Base-by-base conservation (phyloP, 2,329 filamentous ascomycete species). In the Fusarium pseudoanthophilum region DNA sequence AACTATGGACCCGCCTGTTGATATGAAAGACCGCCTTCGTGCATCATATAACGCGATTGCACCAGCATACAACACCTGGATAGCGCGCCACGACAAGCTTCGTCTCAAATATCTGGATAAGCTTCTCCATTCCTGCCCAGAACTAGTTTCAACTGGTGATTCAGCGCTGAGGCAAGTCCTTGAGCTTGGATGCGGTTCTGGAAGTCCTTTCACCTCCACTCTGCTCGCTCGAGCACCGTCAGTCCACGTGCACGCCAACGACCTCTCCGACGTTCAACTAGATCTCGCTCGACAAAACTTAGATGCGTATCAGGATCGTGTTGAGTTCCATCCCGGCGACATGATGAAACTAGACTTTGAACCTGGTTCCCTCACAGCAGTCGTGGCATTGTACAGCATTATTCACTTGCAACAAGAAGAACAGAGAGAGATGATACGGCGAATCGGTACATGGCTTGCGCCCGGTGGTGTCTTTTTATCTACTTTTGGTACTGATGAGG, bases 21-120 rank as follows among this genome's bases (percentile, higher is more conserved):
- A 55, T 14, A 2, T 69, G 3, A 70, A 70, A 5, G 40, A 65
- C 2, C 67, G 65, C 24, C 36, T 69, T 13, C 46, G 46, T 5
- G 36, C 39, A 15, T 70, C 67, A 11, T 70, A 70, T 7, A 60
- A 69, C 39, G 52, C 32, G 5, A 64, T 71, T 15, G 60, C 66
- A 5, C 39, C 43, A 11, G 60, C 49, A 13, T 74, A 74, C 43
- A 74, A 74, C 15, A 3, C 26, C n/a, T 74, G 71, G 68, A 74
- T 71, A 1, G 49, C 45, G 15, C 59, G 53, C 2, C 67, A 69
- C 28, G 24, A 70, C 15, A 5, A 46, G 6, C 48, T 70, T 16
- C 60, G 67, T 7, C 20, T 24, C 4, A 16, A 9, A 0, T 70
- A 70, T 21, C 71, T 72, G 13, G 26, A 61, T 1, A 24, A 62